Evolutionary conservation across 345 rosid genomes (phyloP), one percentile per base, ranked within the genome.

Genomic region (Eucalyptus guilfoylei): DNA sequence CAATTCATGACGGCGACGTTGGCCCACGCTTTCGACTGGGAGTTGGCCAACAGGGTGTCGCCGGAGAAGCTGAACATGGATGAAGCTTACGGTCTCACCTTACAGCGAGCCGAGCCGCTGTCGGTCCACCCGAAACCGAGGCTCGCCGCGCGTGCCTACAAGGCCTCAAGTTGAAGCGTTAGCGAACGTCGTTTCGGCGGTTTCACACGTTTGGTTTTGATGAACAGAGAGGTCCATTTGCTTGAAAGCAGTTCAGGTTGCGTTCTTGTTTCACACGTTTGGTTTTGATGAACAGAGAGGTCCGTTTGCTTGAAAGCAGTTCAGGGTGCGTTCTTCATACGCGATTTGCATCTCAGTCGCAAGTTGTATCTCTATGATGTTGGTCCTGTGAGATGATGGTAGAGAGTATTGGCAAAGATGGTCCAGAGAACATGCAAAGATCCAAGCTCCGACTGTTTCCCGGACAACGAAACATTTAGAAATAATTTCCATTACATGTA

Each of bases 1-100:
- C 96, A 93, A 45, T 90, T 96, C 6, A 48, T 95, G 76, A 91
- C 96, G 2, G 98, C 98, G 13, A 93, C 96, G 1, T 62, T 96
- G 49, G 91, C 92, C 81, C 99, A 96, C 42, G 96, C 96, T 3
- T 96, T 96, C 48, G 91, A 96, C 52, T 96, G 98, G 99, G 96
- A 96, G 67, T 81, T 96, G 67, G 94, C 96, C 0, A 85, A 92
- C 4, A 96, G 94, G 26, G 10, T 91, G 30, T n/a, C n/a, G 45
- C 95, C 96, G 0, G 93, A 91, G 92, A 92, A 95, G 69, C 90
- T 96, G 45, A 93, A 93, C 89, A 96, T 96, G 99, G 95, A 94
- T 2, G 99, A 96, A 88, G 95, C 93, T n/a, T 96, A 93, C 55
- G 98, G 99, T 23, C 91, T 96, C 32, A 96, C 98, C 17, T 45